phyloP scores from a whole-genome alignment of 225 moss, liverwort and hornwort species.

The Antitrichia curtipendula region DNA sequence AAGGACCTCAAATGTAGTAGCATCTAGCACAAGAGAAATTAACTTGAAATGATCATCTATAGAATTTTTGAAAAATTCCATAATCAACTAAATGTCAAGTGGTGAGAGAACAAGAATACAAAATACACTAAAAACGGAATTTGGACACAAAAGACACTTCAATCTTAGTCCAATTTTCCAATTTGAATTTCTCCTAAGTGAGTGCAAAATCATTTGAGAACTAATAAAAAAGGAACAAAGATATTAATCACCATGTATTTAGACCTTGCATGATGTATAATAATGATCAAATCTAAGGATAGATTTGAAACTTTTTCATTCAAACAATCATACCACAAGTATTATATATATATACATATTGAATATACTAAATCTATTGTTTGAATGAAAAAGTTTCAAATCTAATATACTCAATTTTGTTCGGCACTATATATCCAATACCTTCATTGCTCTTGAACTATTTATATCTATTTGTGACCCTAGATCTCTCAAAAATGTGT shows the following conservation, averaged over 20 bases:
- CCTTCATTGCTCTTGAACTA: too few relatives aligned
- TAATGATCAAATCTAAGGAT: neutral
- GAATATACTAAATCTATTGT: too few relatives aligned
- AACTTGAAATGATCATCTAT: too few relatives aligned
- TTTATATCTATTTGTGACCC: too few relatives aligned
- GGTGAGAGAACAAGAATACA: neutral
- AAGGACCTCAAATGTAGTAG: too few relatives aligned
- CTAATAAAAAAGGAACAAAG: neutral
- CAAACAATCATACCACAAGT: neutral
- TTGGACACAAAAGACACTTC: too few relatives aligned
- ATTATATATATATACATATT: too few relatives aligned
- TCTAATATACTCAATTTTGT: too few relatives aligned
- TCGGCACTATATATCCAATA: too few relatives aligned
- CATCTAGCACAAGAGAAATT: neutral
- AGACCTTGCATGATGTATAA: neutral
- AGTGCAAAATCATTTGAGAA: neutral
- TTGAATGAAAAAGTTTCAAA: too few relatives aligned
- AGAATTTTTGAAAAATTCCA: neutral
- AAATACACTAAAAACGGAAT: too few relatives aligned
- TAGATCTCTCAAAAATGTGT: too few relatives aligned
- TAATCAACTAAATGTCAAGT: neutral
- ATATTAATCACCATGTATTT: neutral
- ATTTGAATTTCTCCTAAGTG: neutral
- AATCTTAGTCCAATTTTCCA: neutral
- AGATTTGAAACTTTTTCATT: neutral